phyloP scores from a whole-genome alignment of 768 basidiomycete genomes.

The Macrocybe gigantea region DNA sequence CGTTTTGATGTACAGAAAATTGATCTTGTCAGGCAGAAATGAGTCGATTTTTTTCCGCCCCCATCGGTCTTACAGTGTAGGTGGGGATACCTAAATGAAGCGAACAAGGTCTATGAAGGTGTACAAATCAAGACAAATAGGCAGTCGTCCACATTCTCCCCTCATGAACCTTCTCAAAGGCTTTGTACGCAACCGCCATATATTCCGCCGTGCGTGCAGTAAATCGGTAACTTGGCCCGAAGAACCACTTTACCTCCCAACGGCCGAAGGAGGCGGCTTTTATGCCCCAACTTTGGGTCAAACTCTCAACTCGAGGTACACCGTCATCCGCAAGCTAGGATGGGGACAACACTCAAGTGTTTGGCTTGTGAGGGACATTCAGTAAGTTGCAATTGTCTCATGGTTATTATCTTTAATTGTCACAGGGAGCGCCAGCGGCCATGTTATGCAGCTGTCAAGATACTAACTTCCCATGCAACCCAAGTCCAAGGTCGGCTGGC shows the following conservation, averaged over 20 bases:
- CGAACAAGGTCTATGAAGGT: too few relatives aligned
- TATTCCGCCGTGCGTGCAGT: too few relatives aligned
- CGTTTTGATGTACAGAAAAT: too few relatives aligned
- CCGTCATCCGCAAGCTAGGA: constrained; percentile 50
- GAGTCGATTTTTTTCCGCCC: too few relatives aligned
- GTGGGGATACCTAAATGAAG: too few relatives aligned
- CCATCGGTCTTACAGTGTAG: too few relatives aligned
- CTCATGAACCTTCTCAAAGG: too few relatives aligned
- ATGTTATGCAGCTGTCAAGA: constrained; percentile 18
- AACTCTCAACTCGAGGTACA: constrained; percentile 27
- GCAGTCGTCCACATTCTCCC: too few relatives aligned
- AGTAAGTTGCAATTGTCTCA: constrained; percentile 15
- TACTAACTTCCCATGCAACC: constrained; percentile 34
- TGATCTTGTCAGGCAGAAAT: too few relatives aligned
- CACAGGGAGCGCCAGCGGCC: constrained; percentile 30
- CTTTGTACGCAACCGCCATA: too few relatives aligned
- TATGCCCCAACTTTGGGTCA: constrained; percentile 6
- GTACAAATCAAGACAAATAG: too few relatives aligned
- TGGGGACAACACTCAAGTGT: constrained; percentile 46
- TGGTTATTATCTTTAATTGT: background rate
- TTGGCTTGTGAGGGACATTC: constrained; percentile 34
- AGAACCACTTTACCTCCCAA: constrained; percentile 12
- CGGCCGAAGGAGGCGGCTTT: constrained; percentile 9
- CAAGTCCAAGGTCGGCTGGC: constrained; percentile 7
- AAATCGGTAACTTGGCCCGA: constrained; percentile 5